Percentiles rank a stretch among this genome's conserved stretches.
These are phyloP conservation scores for Tetraselmis chui DNA, from an alignment of 139 green algal species.

Conservation along the genomic window DNA sequence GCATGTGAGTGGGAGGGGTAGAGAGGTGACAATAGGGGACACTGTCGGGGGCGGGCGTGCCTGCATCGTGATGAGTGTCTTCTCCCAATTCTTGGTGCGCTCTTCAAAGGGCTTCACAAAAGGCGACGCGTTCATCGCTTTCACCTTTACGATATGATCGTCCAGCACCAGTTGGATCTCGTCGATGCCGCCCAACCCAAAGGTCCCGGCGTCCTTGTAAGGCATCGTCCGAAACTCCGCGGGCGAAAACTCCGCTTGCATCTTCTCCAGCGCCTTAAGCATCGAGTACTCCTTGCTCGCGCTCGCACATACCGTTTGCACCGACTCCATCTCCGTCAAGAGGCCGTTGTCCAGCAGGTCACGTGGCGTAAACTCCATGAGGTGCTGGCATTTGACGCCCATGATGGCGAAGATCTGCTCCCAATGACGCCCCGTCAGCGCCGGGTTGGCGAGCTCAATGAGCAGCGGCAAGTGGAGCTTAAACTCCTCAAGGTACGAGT, in stretches of 20 bases:
- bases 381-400: slow-evolving; percentile 4
- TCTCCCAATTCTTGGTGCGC: slow-evolving; percentile 29
- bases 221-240: slow-evolving; percentile 7
- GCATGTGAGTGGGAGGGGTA: no score
- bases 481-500: slow-evolving; percentile 35
- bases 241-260: slow-evolving; percentile 18
- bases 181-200: slow-evolving; percentile 11
- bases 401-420: slow-evolving; percentile 31
- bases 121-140: slow-evolving; percentile 56
- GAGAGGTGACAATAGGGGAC: no score
- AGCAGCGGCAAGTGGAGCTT: slow-evolving; percentile 30
- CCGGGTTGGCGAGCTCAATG: slow-evolving; percentile 31
- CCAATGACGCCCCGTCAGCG: slow-evolving; percentile 33
- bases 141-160: slow-evolving; percentile 28
- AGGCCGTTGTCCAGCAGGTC: slow-evolving; percentile 14
- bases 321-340: slow-evolving; percentile 8
- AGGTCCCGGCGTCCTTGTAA: slow-evolving; percentile 13
- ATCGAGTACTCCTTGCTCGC: slow-evolving; percentile 17
- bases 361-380: slow-evolving; percentile 9
- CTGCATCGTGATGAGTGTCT: slow-evolving; percentile 28
- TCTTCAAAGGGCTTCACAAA: slow-evolving; percentile 52
- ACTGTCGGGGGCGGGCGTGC: not conserved
- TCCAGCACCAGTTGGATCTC: slow-evolving; percentile 23
- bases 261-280: slow-evolving; percentile 23
- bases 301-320: slow-evolving; percentile 11